phyloP scores from a whole-genome alignment of 1,284 basidiomycete genomes.

The Fomitopsis betulina region DNA sequence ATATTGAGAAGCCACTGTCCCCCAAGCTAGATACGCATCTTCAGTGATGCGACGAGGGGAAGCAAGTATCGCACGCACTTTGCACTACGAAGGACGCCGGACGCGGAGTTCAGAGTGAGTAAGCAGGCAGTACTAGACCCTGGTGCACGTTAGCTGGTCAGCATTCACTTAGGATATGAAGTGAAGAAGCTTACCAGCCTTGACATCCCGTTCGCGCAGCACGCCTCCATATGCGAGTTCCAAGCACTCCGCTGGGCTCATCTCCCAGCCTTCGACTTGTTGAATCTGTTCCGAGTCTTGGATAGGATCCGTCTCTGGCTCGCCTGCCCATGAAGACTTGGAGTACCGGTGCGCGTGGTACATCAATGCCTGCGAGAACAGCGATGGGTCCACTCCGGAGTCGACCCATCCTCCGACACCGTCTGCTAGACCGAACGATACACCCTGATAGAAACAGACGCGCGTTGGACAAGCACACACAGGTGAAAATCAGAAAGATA shows the following conservation, averaged over 20 bases:
- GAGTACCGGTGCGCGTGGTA: slow-evolving; percentile 71
- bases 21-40: slow-evolving; percentile 55
- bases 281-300: slow-evolving; percentile 40
- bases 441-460: slow-evolving; percentile 42
- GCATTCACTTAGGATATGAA: background rate
- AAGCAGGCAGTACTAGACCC: slow-evolving; percentile 88
- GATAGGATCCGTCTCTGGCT: slow-evolving; percentile 52
- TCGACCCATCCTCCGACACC: slow-evolving; percentile 72
- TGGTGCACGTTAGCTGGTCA: slow-evolving; percentile 23
- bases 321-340: slow-evolving; percentile 68
- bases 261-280: slow-evolving; percentile 64
- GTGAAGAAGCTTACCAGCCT: slow-evolving; percentile 53
- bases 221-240: slow-evolving; percentile 73
- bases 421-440: slow-evolving; percentile 72
- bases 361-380: slow-evolving; percentile 66
- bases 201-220: slow-evolving; percentile 60
- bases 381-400: slow-evolving; percentile 79
- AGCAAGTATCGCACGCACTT: slow-evolving; percentile 50
- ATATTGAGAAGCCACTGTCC: slow-evolving; percentile 81
- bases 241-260: slow-evolving; percentile 67
- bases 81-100: slow-evolving; percentile 72
- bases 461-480: background rate
- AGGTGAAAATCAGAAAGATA: background rate
- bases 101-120: slow-evolving; percentile 70
- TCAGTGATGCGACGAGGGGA: background rate